These are phyloP conservation scores for Leccinum incarnatum DNA, from an alignment of 768 basidiomycete genomes.

Conservation along the genomic window DNA sequence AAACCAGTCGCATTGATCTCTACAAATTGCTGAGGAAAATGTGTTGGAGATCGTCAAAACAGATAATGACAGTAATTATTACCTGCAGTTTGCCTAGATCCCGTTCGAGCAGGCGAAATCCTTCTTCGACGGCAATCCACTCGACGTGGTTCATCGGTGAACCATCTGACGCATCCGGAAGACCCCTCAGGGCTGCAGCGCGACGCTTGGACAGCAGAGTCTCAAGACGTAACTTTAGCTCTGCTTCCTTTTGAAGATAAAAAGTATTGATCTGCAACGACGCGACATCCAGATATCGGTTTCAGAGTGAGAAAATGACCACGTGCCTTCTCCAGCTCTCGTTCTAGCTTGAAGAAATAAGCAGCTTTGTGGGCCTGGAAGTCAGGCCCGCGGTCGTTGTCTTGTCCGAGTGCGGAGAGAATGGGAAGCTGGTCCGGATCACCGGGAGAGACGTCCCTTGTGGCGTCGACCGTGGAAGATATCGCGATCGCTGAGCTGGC, in stretches of 20 bases:
- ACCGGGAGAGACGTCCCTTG: constrained; percentile 25
- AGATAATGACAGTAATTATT: constrained; percentile 17
- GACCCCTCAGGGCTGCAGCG: constrained; percentile 68
- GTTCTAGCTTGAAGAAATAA: constrained; percentile 98
- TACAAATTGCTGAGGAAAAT: constrained; percentile 74
- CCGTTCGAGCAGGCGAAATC: constrained; percentile 89
- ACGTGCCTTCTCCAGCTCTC: constrained; percentile 92
- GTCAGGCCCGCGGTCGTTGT: constrained; percentile 74
- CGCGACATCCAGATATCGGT: constrained; percentile 4
- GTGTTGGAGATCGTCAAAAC: constrained; percentile 15
- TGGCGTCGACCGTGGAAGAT: constrained; percentile 16
- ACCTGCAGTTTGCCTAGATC: constrained; percentile 96
- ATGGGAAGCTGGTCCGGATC: constrained; percentile 54
- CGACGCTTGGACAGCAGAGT: constrained; percentile 92
- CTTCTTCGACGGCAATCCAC: constrained; percentile 96
- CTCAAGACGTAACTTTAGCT: constrained; percentile 87
- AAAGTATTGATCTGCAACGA: constrained; percentile 87
- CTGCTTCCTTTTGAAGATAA: constrained; percentile 96
- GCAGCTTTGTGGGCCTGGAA: constrained; percentile 95
- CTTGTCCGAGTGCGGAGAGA: constrained; percentile 58
- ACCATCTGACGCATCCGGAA: constrained; percentile 66
- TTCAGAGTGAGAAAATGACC: constrained; percentile 2
- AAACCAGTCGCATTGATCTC: constrained; percentile 98
- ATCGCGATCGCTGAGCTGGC: constrained; percentile 33
- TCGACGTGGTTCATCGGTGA: constrained; percentile 65